These are phyloP conservation scores for Acmispon strigosus DNA, from an alignment of 306 rosid genomes.

Conservation along the genomic window DNA sequence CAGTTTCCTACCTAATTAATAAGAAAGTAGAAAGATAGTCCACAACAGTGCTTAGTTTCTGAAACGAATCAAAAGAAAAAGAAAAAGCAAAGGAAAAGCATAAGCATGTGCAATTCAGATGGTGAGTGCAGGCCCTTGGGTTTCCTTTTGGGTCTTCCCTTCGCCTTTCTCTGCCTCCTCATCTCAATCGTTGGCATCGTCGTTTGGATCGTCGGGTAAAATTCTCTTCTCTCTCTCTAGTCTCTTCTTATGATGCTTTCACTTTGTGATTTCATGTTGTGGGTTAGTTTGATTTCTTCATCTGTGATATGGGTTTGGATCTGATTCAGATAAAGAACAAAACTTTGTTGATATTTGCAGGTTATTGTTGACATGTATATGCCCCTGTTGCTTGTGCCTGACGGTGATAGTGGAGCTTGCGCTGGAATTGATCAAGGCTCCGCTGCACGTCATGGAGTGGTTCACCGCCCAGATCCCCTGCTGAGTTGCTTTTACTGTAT, in stretches of 20 bases:
- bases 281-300: neutral
- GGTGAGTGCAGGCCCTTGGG: slow-evolving; percentile 93
- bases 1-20: no score
- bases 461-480: slow-evolving; percentile 80
- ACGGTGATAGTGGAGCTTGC: slow-evolving; percentile 72
- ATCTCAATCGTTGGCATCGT: slow-evolving; percentile 60
- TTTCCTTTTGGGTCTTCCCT: slow-evolving; percentile 80
- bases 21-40: no score
- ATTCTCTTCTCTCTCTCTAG: neutral
- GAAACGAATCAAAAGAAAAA: neutral
- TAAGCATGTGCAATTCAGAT: slow-evolving; percentile 45
- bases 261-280: neutral
- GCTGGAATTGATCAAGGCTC: slow-evolving; percentile 65
- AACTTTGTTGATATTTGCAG: slow-evolving; percentile 22
- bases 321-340: neutral
- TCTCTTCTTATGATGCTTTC: neutral
- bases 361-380: slow-evolving; percentile 63
- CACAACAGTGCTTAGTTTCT: no score
- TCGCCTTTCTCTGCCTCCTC: slow-evolving; percentile 65
- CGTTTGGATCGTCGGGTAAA: slow-evolving; percentile 74
- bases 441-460: slow-evolving; percentile 80
- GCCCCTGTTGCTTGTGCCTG: slow-evolving; percentile 77
- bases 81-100: no score
- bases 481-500: neutral
- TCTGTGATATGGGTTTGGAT: neutral